These are phyloP conservation scores for Wickerhamiella qilinensis DNA, from an alignment of 805 yeast species.

Conservation along the genomic window DNA sequence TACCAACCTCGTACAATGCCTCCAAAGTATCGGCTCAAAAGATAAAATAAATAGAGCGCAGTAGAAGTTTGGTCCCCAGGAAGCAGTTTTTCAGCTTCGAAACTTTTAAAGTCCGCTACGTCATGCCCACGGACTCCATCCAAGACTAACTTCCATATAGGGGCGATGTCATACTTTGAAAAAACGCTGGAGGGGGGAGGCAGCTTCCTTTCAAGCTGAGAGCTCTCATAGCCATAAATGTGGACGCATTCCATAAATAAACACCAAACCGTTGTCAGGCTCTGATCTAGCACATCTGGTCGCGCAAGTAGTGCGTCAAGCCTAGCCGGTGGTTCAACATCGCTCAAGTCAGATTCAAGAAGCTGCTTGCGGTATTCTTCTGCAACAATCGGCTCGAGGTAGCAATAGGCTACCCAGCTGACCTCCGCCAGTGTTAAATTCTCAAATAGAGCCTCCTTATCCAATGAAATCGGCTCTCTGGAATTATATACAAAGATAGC, in stretches of 20 bases:
- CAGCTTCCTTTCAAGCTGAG: neutral
- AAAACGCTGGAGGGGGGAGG: slow-evolving; percentile 1
- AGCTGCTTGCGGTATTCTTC: slow-evolving; percentile 1
- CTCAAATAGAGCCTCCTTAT: neutral
- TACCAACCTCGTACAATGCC: slow-evolving; percentile 13
- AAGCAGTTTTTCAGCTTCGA: neutral
- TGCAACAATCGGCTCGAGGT: neutral
- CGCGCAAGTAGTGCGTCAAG: neutral
- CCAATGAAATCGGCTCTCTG: neutral
- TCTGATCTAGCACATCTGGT: neutral
- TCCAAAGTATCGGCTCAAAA: slow-evolving; percentile 5
- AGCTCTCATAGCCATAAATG: neutral
- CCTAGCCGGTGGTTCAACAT: neutral
- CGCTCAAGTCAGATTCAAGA: neutral
- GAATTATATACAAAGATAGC: neutral
- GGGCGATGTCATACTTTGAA: neutral
- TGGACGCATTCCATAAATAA: slow-evolving; percentile 3
- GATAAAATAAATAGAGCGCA: slow-evolving; percentile 7
- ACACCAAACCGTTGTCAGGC: neutral
- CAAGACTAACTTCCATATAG: neutral
- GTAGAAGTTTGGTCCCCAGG: neutral
- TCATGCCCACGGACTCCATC: slow-evolving; percentile 1
- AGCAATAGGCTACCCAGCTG: slow-evolving; percentile 4
- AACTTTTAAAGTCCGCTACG: neutral
- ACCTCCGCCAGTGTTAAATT: neutral